phyloP scores from a whole-genome alignment of 768 basidiomycete genomes.

The Erythrobasidium yunnanense region DNA sequence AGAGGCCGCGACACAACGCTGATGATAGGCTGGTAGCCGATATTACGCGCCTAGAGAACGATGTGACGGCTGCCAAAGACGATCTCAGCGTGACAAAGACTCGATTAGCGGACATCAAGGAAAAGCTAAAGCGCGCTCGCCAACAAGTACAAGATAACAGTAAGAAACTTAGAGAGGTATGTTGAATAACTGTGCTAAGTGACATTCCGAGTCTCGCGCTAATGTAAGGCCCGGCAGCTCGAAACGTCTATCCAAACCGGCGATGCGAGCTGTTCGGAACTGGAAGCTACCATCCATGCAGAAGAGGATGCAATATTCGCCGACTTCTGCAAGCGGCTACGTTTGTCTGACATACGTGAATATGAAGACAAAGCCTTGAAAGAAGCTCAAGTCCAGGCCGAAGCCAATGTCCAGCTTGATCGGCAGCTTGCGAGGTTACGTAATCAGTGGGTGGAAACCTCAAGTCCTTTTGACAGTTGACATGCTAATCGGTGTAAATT shows the following conservation, averaged over 20 bases:
- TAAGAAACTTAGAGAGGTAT: too few relatives aligned
- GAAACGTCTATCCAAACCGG: too few relatives aligned
- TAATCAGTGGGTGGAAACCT: conserved; percentile 56
- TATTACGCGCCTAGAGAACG: conserved; percentile 70
- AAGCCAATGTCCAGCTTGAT: conserved; percentile 67
- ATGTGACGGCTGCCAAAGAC: conserved; percentile 48
- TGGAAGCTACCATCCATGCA: conserved; percentile 55
- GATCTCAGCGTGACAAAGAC: conserved; percentile 53
- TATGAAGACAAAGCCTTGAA: conserved; percentile 87
- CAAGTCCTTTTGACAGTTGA: not conserved
- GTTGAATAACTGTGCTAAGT: too few relatives aligned
- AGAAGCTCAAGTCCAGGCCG: conserved; percentile 76
- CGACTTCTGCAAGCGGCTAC: conserved; percentile 66
- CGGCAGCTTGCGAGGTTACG: conserved; percentile 73
- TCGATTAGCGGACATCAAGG: conserved; percentile 47
- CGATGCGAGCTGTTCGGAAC: too few relatives aligned
- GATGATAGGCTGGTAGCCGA: conserved; percentile 51
- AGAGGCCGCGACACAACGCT: conserved; percentile 55
- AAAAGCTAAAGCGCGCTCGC: not conserved
- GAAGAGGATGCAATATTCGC: conserved; percentile 72
- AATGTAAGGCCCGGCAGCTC: too few relatives aligned
- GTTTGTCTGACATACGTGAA: conserved; percentile 70
- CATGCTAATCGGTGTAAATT: not conserved
- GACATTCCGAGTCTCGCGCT: too few relatives aligned
- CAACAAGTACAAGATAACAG: too few relatives aligned